phyloP scores from a whole-genome alignment of 495 filamentous ascomycete species.

The Bryoglossum gracile region DNA sequence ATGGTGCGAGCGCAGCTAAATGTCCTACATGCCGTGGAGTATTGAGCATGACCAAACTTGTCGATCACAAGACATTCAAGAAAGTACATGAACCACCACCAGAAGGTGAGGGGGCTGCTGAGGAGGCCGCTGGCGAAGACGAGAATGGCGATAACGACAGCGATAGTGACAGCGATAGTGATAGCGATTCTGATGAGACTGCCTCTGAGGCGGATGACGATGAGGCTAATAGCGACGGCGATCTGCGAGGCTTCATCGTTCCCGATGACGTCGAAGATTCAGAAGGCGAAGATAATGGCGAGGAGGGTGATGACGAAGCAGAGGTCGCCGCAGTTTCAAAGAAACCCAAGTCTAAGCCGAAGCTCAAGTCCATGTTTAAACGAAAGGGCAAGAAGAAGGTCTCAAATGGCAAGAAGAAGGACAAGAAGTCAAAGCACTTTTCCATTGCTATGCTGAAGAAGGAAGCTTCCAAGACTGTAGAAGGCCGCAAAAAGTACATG shows the following conservation, averaged over 20 bases:
- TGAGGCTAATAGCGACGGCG: slow-evolving; percentile 37
- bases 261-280: slow-evolving; percentile 39
- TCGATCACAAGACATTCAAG: slow-evolving; percentile 66
- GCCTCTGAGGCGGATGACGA: slow-evolving; percentile 36
- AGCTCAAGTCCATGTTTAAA: slow-evolving; percentile 1
- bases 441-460: slow-evolving; percentile 61
- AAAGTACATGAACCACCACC: slow-evolving; percentile 60
- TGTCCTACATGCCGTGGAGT: slow-evolving; percentile 71
- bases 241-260: slow-evolving; percentile 53
- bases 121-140: slow-evolving; percentile 23
- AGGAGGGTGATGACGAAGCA: neutral
- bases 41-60: slow-evolving; percentile 59
- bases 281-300: slow-evolving; percentile 27
- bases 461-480: slow-evolving; percentile 51
- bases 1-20: slow-evolving; percentile 42
- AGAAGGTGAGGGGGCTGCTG: too few relatives aligned
- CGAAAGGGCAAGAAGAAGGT: slow-evolving; percentile 27
- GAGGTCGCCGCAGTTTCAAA: neutral
- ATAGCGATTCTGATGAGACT: slow-evolving; percentile 33
- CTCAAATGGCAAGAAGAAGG: slow-evolving; percentile 38
- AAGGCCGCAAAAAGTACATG: slow-evolving; percentile 51
- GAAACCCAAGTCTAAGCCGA: slow-evolving; percentile 9
- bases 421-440: slow-evolving; percentile 17
- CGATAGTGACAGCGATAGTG: slow-evolving; percentile 30
- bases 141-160: slow-evolving; percentile 25